Conservation (phyloP, 345 rosid genomes). For the Mallotus nudiflorus region DNA sequence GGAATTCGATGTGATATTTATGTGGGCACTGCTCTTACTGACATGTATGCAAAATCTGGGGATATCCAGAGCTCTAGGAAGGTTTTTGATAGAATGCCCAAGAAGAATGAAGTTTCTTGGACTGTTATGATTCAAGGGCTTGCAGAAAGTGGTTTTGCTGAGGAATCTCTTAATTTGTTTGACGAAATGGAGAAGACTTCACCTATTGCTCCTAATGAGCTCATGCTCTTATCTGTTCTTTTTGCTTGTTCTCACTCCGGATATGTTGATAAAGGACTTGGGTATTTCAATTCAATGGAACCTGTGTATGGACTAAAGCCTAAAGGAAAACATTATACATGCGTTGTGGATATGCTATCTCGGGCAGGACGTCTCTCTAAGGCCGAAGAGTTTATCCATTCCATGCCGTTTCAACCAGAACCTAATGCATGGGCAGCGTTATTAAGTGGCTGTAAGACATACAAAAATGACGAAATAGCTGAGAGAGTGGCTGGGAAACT, state of each 20-base stretch:
- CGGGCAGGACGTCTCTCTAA: conserved; percentile 56
- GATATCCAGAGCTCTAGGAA: conserved; percentile 44
- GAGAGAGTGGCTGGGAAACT: conserved; percentile 48
- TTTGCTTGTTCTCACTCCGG: conserved; percentile 66
- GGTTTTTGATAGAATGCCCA: conserved; percentile 43
- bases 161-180: conserved; percentile 46
- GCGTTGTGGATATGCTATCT: conserved; percentile 60
- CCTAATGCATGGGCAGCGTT: conserved; percentile 50
- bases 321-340: conserved; percentile 45
- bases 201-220: conserved; percentile 38
- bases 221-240: conserved; percentile 47
- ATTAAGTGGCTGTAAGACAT: conserved; percentile 51
- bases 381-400: conserved; percentile 51
- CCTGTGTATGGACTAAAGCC: conserved; percentile 42
- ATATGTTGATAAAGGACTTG: conserved; percentile 46
- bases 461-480: conserved; percentile 48
- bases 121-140: conserved; percentile 56
- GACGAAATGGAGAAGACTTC: conserved; percentile 42
- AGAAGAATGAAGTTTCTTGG: conserved; percentile 48
- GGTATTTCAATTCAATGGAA: conserved; percentile 46
- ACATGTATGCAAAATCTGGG: conserved; percentile 68
- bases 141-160: conserved; percentile 55
- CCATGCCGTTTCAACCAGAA: conserved; percentile 52
- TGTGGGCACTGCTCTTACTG: conserved; percentile 54
- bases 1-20: conserved; percentile 38